Evolutionary conservation across 1,284 basidiomycete genomes (phyloP).

Genomic region (Lentinula novae-zelandiae): DNA sequence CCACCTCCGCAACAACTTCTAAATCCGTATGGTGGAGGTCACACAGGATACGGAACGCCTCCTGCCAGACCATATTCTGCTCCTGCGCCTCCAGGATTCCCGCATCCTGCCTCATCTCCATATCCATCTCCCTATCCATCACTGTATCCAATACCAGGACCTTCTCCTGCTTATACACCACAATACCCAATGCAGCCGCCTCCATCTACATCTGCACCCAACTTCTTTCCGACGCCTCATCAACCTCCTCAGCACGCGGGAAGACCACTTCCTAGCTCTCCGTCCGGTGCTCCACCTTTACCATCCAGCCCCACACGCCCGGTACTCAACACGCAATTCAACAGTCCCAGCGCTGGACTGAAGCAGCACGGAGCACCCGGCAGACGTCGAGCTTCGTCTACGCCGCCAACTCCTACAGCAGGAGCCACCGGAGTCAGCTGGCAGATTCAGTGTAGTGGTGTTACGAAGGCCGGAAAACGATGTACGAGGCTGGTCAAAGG

Average conservation of each 20-base stretch:
- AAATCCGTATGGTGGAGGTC: conserved; percentile 8
- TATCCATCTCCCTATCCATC: conserved; percentile 17
- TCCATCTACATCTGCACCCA: conserved; percentile 7
- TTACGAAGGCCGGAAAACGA: conserved; percentile 60
- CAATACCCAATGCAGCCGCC: background rate
- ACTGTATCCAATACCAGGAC: background rate
- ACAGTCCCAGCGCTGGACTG: background rate
- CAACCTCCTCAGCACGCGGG: background rate
- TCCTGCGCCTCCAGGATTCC: conserved; percentile 12
- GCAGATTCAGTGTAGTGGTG: conserved; percentile 54
- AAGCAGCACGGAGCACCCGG: conserved; percentile 3
- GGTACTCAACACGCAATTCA: background rate
- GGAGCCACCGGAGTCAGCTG: conserved; percentile 20
- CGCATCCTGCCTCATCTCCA: conserved; percentile 4
- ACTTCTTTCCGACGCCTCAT: conserved; percentile 7
- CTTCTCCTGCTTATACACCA: conserved; percentile 13
- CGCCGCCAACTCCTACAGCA: conserved; percentile 18
- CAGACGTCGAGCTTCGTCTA: conserved; percentile 19
- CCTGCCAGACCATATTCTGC: conserved; percentile 22
- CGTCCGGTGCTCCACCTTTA: background rate
- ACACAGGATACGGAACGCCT: conserved; percentile 20
- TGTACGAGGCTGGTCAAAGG: conserved; percentile 61
- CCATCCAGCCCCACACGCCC: conserved; percentile 1
- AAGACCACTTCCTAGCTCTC: background rate
- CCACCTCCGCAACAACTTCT: conserved; percentile 8